Conservation (phyloP, 257 asterid species). For the Fraxinus pennsylvanica region DNA sequence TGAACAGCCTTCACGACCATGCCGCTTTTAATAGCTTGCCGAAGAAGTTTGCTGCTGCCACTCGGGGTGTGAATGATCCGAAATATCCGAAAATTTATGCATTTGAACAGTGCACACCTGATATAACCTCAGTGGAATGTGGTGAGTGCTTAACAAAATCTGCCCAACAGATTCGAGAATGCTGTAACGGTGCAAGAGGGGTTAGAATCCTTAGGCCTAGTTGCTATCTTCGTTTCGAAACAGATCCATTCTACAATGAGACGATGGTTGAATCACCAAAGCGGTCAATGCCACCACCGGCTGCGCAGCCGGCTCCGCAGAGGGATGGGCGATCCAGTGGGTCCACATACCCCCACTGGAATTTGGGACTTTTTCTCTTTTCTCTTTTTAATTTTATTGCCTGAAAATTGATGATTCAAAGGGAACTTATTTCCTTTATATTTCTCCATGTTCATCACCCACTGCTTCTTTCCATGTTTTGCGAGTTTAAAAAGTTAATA, state of each 20-base stretch:
- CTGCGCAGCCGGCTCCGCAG: neutral
- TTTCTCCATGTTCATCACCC: neutral
- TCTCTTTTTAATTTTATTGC: neutral
- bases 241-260: neutral
- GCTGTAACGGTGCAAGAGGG: neutral
- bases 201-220: constrained; percentile 19
- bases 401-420: neutral
- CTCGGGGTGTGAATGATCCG: neutral
- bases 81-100: constrained; percentile 9
- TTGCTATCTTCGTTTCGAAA: constrained; percentile 29
- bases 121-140: constrained; percentile 23
- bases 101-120: constrained; percentile 36
- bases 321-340: neutral
- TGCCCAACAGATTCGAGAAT: neutral
- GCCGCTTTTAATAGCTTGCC: constrained; percentile 8
- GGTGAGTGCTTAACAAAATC: constrained; percentile 20
- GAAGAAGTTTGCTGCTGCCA: constrained; percentile 24
- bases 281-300: neutral
- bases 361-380: neutral
- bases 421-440: neutral
- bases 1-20: neutral
- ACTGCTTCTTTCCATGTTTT: neutral
- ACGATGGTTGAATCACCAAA: neutral
- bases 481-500: neutral
- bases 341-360: neutral